Evolutionary conservation across 1,139 yeast genomes (phyloP), one percentile per base, ranked within the genome.

Genomic region (Geotrichum australiense): DNA sequence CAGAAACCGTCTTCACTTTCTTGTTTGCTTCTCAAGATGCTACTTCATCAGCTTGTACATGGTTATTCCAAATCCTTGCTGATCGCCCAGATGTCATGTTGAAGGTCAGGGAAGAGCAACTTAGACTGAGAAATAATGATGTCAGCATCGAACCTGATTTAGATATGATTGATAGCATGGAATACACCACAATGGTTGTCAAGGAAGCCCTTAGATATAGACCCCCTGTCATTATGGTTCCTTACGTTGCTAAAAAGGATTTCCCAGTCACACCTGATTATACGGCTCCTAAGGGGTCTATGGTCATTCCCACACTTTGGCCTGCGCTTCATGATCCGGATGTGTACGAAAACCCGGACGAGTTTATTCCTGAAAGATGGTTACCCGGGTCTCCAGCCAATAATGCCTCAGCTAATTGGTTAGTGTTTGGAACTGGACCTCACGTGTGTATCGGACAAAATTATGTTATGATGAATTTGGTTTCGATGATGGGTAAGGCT

Each of bases 11-110:
- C 52, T 91, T 91, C 72, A 91, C 98, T 16, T 91, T 91, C 64
- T 71, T 91, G 63, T 91, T 91, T 64, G 98, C 98, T 21, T 83
- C 96, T 7, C 98, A 91, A 68, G 98, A 91, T 66, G 98, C 98
- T 24, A 83, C 96, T 5, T 86, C 96, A 2, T 85, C 96, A n/a
- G 80, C 94, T 54, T 94, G 96, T 50, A 89, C 97, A 64, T 91
- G 98, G 98, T 73, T 91, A 59, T 91, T 89, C 77, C 98, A 91
- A 70, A 75, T 86, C 54, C 80, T 87, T 43, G 89, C 96, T 50
- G 98, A 91, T 64, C 77, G 96, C 59, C 96, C 97, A 35, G 97
- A 91, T 53, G 79, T 91, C 49, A 76, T 77, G 61, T 71, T 65
- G 35, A 87, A 86, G 63, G 74, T 91, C 49, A 81, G 97, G 67